These are phyloP conservation scores for Symbiodinium natans DNA, from an alignment of 73 alveolate species.

Conservation along the genomic window DNA sequence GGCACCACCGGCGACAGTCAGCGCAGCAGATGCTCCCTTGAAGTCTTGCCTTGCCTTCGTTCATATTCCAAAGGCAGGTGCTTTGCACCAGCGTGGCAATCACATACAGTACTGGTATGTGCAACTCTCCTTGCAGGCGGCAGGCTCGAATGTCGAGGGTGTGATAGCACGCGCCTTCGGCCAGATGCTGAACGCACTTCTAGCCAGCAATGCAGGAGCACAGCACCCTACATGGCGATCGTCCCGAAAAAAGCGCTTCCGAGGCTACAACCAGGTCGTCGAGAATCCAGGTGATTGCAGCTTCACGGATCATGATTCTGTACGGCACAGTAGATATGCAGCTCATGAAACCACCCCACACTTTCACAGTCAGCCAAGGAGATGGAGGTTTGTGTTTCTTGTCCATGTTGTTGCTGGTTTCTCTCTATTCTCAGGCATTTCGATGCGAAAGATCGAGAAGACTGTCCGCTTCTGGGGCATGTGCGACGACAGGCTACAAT, in stretches of 20 bases:
- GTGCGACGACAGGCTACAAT: constrained; percentile 82
- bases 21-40: background rate
- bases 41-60: constrained; percentile 61
- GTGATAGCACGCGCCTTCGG: constrained; percentile 82
- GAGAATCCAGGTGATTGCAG: constrained; percentile 77
- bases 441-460: constrained; percentile 90
- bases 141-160: constrained; percentile 75
- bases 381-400: too few relatives aligned
- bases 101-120: too few relatives aligned
- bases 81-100: background rate
- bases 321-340: too few relatives aligned
- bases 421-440: too few relatives aligned
- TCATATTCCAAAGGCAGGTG: constrained; percentile 56
- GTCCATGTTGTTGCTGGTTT: too few relatives aligned
- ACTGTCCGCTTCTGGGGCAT: constrained; percentile 87
- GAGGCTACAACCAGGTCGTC: constrained; percentile 81
- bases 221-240: background rate
- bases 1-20: background rate
- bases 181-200: background rate
- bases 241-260: background rate
- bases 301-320: background rate
- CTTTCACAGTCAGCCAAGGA: too few relatives aligned
- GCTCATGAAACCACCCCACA: too few relatives aligned
- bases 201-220: too few relatives aligned
- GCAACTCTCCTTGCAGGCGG: constrained; percentile 36